Conservation (phyloP, 768 basidiomycete genomes). For the Leucocoprinus birnbaumii region DNA sequence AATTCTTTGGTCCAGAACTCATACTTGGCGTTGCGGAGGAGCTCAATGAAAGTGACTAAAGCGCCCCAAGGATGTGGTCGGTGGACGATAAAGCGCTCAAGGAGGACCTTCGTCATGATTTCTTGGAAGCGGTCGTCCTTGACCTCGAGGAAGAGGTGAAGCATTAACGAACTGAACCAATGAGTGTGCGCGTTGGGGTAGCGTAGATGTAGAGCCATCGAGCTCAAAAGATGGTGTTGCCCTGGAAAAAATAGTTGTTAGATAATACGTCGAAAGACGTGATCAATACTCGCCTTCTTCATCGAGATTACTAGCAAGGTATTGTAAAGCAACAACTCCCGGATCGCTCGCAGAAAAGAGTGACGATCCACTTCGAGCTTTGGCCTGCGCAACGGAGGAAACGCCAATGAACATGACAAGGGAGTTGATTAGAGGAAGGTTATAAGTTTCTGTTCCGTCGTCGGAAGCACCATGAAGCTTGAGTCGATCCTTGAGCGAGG, state of each 20-base stretch:
- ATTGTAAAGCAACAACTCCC: constrained; percentile 81
- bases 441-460: constrained; percentile 62
- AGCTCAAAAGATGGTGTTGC: constrained; percentile 90
- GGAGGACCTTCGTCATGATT: constrained; percentile 82
- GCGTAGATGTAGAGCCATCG: constrained; percentile 92
- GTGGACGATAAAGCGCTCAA: constrained; percentile 92
- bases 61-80: constrained; percentile 98
- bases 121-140: constrained; percentile 77
- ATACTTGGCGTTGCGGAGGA: constrained; percentile 87
- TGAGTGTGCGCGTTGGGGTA: constrained; percentile 98
- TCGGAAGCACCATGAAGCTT: constrained; percentile 46
- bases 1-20: constrained; percentile 91
- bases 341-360: constrained; percentile 81
- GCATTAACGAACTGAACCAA: constrained; percentile 92
- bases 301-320: constrained; percentile 81
- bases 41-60: constrained; percentile 88
- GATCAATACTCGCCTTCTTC: constrained; percentile 72
- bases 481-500: constrained; percentile 79
- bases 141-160: constrained; percentile 83
- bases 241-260: constrained; percentile 42
- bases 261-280: neutral
- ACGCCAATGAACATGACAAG: constrained; percentile 97
- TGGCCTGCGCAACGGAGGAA: constrained; percentile 85
- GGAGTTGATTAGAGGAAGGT: constrained; percentile 87
- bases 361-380: constrained; percentile 78